Evolutionary conservation across 2,329 filamentous ascomycete species (phyloP), one percentile per base, ranked within the genome.

Genomic region (Fusarium denticulatum): DNA sequence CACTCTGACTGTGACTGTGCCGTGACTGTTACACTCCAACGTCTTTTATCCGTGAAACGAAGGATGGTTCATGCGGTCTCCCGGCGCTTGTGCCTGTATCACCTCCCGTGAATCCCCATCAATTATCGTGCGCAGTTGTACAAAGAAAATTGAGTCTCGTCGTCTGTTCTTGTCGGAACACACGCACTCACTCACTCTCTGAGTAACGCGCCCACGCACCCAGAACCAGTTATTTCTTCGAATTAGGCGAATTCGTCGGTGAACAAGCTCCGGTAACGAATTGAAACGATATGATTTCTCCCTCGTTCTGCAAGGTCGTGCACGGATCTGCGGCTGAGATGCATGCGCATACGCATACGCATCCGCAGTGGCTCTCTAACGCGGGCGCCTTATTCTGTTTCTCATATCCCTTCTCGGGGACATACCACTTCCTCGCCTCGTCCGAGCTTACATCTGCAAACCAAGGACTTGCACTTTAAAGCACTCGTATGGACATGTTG

Each of bases 51-150:
- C 34, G 26, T 20, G 28, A 30, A 58, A 58, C 32, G n/a, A n/a
- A 22, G 18, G n/a, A 42, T 60, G 46, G 46, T 55, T 55, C 58
- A 60, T 60, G 46, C 46, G 28, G n/a, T 56, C 20, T 55, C n/a
- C 58, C 58, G 58, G 37, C 36, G 36, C 47, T 60, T 60, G 36
- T 57, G 39, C 55, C 55, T 49, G 40, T 58, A 58, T 58, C 40
- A 58, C 55, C 55, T 47, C 28, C 28, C 6, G 24, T 26, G 28
- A 22, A 30, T 30, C 26, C 14, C 22, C 30, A 52, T 52, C 47
- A 52, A 57, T 34, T 57, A 34, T 34, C 39, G 53, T 46, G 53
- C 53, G n/a, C 39, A 34, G 39, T 45, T 46, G 53, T 2, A 46
- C 39, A 45, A 26, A 32, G 15, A 42, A 43, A 22, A 37, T 2